A percentile compares a stretch with the other conserved stretches of the same genome.
These are phyloP conservation scores for Cyamopsis tetragonoloba DNA, from an alignment of 306 rosid species.

Conservation along the genomic window DNA sequence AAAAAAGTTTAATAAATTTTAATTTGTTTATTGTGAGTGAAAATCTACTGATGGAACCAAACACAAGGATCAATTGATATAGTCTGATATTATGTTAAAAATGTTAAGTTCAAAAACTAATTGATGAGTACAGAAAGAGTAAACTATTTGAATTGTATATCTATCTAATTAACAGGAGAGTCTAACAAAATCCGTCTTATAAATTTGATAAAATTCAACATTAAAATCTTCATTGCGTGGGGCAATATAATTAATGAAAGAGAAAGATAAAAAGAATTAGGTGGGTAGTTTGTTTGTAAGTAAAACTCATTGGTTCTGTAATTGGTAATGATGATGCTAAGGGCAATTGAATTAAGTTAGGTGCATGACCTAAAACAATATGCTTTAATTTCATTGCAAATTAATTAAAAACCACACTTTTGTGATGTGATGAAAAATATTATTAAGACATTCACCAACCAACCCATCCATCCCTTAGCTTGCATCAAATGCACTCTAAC, in stretches of 20 bases:
- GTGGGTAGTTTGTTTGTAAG: neutral
- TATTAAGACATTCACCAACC: slow-evolving; percentile 24
- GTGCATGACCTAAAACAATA: slow-evolving; percentile 19
- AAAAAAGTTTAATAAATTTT: too few relatives aligned
- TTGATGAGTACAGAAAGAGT: too few relatives aligned
- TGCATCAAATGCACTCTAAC: slow-evolving; percentile 13
- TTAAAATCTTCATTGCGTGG: neutral
- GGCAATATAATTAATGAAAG: slow-evolving; percentile 2
- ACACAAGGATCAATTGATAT: too few relatives aligned
- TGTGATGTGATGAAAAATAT: slow-evolving; percentile 20
- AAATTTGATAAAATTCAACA: neutral
- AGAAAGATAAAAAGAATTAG: neutral
- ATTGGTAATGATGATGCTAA: slow-evolving; percentile 20
- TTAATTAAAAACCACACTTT: neutral
- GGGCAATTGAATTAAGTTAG: slow-evolving; percentile 24
- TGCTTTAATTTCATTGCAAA: neutral
- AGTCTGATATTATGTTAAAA: too few relatives aligned
- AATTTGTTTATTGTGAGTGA: too few relatives aligned
- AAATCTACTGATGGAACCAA: too few relatives aligned
- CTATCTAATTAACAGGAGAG: too few relatives aligned
- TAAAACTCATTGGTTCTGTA: neutral
- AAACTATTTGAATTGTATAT: too few relatives aligned
- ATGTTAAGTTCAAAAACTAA: too few relatives aligned
- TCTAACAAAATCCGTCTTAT: too few relatives aligned
- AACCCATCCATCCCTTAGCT: neutral